phyloP scores from a whole-genome alignment of 768 basidiomycete species.

The Amanita fuliginea region DNA sequence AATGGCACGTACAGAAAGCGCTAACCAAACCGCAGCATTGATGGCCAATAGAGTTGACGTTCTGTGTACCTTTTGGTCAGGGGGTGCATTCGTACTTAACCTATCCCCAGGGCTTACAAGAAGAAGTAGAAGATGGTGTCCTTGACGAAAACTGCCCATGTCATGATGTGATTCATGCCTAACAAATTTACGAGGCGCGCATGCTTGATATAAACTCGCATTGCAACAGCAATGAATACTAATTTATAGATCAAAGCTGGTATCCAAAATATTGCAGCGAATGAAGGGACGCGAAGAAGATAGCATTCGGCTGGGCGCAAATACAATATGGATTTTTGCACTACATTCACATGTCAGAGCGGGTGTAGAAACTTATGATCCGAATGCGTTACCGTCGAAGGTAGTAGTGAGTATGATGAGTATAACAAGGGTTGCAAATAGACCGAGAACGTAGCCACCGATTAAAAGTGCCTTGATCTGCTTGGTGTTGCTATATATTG shows the following conservation, averaged over 20 bases:
- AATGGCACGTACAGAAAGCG: conserved; percentile 11
- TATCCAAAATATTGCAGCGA: conserved; percentile 15
- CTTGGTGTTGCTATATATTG: conserved; percentile 12
- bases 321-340: background rate
- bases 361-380: background rate
- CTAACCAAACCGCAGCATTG: conserved; percentile 13
- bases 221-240: conserved; percentile 12
- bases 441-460: conserved; percentile 10
- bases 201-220: conserved; percentile 11
- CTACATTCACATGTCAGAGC: background rate
- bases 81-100: background rate
- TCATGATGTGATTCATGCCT: conserved; percentile 2
- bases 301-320: background rate
- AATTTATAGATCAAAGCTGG: conserved; percentile 15
- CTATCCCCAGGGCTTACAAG: conserved; percentile 12
- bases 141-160: conserved; percentile 14
- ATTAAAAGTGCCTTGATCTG: conserved; percentile 7
- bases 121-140: conserved; percentile 17
- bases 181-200: conserved; percentile 4
- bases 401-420: conserved; percentile 5
- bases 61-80: conserved; percentile 6
- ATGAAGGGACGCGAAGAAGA: conserved; percentile 5
- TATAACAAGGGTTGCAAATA: conserved; percentile 11
- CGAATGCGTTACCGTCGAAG: conserved; percentile 9
- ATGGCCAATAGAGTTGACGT: conserved; percentile 11